These are phyloP conservation scores for Theileria orientalis DNA, from an alignment of 169 alveolate species.

Conservation along the genomic window DNA sequence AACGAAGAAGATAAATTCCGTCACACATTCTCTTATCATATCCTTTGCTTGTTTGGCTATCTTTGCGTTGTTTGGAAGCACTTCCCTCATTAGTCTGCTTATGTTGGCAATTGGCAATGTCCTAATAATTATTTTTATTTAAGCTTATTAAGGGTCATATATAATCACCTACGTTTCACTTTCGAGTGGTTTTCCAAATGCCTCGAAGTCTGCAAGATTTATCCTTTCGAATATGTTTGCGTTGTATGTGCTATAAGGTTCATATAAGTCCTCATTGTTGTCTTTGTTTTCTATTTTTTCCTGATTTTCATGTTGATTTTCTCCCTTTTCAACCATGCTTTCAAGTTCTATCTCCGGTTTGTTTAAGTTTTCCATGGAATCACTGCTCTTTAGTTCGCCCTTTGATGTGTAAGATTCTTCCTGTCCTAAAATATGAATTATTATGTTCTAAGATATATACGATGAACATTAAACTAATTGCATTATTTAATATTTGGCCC, in stretches of 20 bases:
- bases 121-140: not conserved
- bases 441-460: no score
- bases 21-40: constrained; percentile 92
- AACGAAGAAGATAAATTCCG: constrained; percentile 91
- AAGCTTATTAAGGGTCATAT: not conserved
- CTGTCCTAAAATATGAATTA: not conserved
- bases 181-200: not conserved
- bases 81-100: constrained; percentile 91
- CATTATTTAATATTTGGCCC: no score
- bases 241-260: not conserved
- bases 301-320: not conserved
- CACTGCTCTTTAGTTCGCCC: not conserved
- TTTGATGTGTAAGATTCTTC: not conserved
- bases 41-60: constrained; percentile 93
- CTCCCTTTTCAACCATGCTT: not conserved
- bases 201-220: not conserved
- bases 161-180: constrained; percentile 20
- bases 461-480: no score
- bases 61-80: constrained; percentile 88
- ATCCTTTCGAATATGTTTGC: not conserved
- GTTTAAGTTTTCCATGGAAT: not conserved
- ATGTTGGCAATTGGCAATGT: constrained; percentile 93
- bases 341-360: not conserved
- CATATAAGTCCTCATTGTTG: not conserved
- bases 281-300: not conserved